Evolutionary conservation across 306 rosid genomes (phyloP), one percentile per base, ranked within the genome.

Genomic region (Nissolia schottii): DNA sequence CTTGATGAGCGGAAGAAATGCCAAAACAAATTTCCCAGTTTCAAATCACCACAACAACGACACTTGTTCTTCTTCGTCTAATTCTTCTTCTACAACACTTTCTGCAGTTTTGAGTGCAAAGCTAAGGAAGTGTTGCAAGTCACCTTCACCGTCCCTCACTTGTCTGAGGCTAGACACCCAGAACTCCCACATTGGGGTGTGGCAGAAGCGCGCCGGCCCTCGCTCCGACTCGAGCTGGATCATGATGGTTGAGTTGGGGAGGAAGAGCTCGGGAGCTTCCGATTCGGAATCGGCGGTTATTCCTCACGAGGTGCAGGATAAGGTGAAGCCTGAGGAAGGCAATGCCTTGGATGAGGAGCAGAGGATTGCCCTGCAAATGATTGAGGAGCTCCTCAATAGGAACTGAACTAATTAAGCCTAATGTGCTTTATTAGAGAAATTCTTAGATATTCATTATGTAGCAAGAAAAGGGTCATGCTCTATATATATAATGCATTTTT

Each of bases 161-260:
- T 92, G 97, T 70, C 71, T 92, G 3, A 85, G 96, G 76, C 96
- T 92, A 22, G 97, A 92, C 86, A 84, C 93, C 1, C 81, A 89
- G 80, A 92, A 84, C 53, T 92, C 91, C 28, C 88, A 83, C 74
- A 78, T 92, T 19, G 93, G 97, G 4, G 92, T 92, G 25, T 92
- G 97, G 97, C 97, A 92, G 45, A 89, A 88, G 24, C 38, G 87
- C 9, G 86, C 86, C 0, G 97, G 97, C 0, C 67, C 84, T 22
- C 81, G 78, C 27, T 79, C 92, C 0, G 85, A 82, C 19, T 84
- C 97, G 9, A 92, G 73, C 11, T 92, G 97, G 97, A 80, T 92
- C 71, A 92, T 87, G 97, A 92, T 84, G 93, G 88, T 87, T 19
- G 84, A 89, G 80, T 69, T 91, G 6, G 91, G 75, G 18, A 73